Evolutionary conservation across 345 rosid species (phyloP).

Genomic region (Arabidopsis suecica): DNA sequence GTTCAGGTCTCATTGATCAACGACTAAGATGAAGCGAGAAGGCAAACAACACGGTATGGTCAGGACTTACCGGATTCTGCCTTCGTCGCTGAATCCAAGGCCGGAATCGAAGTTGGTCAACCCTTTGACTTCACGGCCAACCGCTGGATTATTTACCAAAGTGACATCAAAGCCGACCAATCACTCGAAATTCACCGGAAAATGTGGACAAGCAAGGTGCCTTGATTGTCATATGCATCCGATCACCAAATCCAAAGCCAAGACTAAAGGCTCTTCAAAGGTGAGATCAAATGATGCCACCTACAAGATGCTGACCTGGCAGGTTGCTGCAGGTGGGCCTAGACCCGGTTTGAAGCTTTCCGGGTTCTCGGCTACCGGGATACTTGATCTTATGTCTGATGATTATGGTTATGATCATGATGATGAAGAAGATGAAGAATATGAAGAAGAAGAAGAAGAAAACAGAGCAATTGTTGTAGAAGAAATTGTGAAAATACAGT

Average conservation of each 20-base stretch:
- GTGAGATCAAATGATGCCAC: conserved; percentile 48
- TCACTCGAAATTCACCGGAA: conserved; percentile 86
- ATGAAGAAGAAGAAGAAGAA: conserved; percentile 30
- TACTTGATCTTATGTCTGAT: conserved; percentile 52
- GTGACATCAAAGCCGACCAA: conserved; percentile 64
- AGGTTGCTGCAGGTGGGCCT: conserved; percentile 58
- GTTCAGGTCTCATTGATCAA: conserved; percentile 10
- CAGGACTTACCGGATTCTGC: conserved; percentile 53
- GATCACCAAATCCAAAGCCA: conserved; percentile 40
- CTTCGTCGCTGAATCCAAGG: conserved; percentile 52
- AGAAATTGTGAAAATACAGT: conserved; percentile 26
- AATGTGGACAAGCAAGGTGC: conserved; percentile 63
- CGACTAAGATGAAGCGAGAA: conserved; percentile 65
- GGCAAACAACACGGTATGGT: conserved; percentile 82
- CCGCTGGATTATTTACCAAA: conserved; percentile 62
- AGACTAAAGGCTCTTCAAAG: conserved; percentile 52
- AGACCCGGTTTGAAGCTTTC: conserved; percentile 49
- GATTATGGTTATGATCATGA: conserved; percentile 41
- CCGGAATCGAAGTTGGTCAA: conserved; percentile 46
- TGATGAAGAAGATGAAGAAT: conserved; percentile 9
- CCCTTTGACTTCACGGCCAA: conserved; percentile 51
- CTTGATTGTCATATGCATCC: conserved; percentile 42
- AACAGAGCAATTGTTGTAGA: conserved; percentile 26
- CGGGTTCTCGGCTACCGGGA: conserved; percentile 64
- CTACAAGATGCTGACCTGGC: conserved; percentile 57